Base-by-base conservation (phyloP, 2,329 filamentous ascomycete species). In the Knufia fluminis region DNA sequence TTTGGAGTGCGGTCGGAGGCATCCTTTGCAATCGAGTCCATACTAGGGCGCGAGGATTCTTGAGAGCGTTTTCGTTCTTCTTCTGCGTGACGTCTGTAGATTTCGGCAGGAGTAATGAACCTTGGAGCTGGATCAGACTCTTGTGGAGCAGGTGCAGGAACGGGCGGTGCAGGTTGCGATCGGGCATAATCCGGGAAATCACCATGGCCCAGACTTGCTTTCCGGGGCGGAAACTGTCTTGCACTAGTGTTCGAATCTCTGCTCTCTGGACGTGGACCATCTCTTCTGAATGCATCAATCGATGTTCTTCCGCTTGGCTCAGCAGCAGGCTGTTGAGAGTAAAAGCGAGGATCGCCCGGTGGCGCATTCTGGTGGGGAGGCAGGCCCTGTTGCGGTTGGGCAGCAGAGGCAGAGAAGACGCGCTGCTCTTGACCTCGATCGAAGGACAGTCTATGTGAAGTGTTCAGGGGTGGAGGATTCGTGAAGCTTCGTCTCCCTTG, bases 51-150 rank as follows among this genome's bases (percentile, higher is more conserved):
- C 17, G 72, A 67, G 8, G 76, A 77, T 1, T 83, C 81, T 50
- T 77, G 65, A 1, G 78, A 79, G 49, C 72, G 71, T 32, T 74
- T 68, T 56, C 78, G 74, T 56, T 69, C 75, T 53, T 77, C 83
- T 56, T 86, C 82, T 46, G 78, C 78, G 63, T 83, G 73, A 4
- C 83, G 79, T 60, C 78, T 83, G 63, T 91, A 90, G 36, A 90
- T 83, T 57, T 94, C 86, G 10, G 83, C 78, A 1, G 87, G 85
- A 32, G 85, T 75, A 49, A 88, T 74, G 56, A 91, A 63, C 57
- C 81, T 82, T 44, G 68, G 62, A 32, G 73, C 57, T 22, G 66
- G 66, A 39, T 31, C 12, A 46, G 40, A 20, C 38, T 23, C 23
- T 9, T 19, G 20, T 32, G 38, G 35, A 16, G 38, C 38, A 9